These are phyloP conservation scores for Acaromyces ingoldii DNA, from an alignment of 1,284 basidiomycete species.

Conservation along the genomic window DNA sequence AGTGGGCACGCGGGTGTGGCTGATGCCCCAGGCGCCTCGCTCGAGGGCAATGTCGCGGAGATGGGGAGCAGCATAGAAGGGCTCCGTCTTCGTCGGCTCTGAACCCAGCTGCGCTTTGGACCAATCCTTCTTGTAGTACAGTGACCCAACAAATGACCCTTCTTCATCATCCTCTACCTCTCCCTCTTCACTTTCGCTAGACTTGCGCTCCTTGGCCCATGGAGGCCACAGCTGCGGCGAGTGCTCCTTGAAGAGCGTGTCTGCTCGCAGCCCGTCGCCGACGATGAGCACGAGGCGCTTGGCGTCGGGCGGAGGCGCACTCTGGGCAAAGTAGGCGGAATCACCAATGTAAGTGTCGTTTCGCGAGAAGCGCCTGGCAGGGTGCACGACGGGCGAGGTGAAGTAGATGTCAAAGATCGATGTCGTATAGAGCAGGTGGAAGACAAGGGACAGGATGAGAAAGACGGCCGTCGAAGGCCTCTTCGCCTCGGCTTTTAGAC, in stretches of 20 bases:
- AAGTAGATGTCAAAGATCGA: conserved; percentile 82
- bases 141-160: too few relatives aligned
- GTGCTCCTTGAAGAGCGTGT: conserved; percentile 64
- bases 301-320: conserved; percentile 50
- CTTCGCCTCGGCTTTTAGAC: too few relatives aligned
- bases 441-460: conserved; percentile 27
- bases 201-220: conserved; percentile 18
- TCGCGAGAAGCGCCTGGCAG: conserved; percentile 28
- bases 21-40: conserved; percentile 71
- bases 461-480: too few relatives aligned
- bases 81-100: neutral
- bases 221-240: conserved; percentile 8
- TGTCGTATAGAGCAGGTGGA: conserved; percentile 37
- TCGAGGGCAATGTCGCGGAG: conserved; percentile 64
- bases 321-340: neutral
- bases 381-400: conserved; percentile 55
- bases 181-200: neutral
- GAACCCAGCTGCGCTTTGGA: neutral
- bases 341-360: conserved; percentile 1
- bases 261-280: conserved; percentile 69
- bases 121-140: neutral
- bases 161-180: too few relatives aligned
- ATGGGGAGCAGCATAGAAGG: conserved; percentile 63
- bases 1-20: conserved; percentile 81
- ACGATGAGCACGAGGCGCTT: conserved; percentile 75